phyloP scores from a whole-genome alignment of 2,329 filamentous ascomycete species.

The Dryadomyces quercivorus region DNA sequence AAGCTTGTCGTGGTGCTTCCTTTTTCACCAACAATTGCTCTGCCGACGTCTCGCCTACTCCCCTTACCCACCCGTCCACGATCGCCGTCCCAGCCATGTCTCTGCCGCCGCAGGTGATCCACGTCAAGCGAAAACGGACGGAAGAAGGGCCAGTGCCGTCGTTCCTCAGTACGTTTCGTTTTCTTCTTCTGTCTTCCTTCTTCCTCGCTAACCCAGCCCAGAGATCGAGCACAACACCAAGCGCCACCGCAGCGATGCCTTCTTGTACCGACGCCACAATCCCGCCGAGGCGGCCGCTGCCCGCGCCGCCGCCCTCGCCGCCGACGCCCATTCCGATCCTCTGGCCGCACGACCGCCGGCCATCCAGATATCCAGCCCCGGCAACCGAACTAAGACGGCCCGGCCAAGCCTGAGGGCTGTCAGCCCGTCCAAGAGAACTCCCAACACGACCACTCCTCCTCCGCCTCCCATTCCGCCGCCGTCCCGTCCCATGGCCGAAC shows the following conservation, averaged over 20 bases:
- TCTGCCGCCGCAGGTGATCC: slow-evolving; percentile 44
- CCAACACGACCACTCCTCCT: not conserved
- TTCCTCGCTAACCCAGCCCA: slow-evolving; percentile 1
- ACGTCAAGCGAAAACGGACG: slow-evolving; percentile 48
- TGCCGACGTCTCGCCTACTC: no score
- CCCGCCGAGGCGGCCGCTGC: slow-evolving; percentile 13
- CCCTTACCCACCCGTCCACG: no score
- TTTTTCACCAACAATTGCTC: not conserved
- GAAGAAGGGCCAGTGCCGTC: slow-evolving; percentile 42
- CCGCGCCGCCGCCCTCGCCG: slow-evolving; percentile 3
- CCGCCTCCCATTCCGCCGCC: no score
- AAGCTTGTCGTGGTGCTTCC: not conserved
- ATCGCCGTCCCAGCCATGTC: slow-evolving; percentile 28
- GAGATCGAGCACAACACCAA: slow-evolving; percentile 37
- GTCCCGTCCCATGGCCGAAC: no score
- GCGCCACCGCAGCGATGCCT: slow-evolving; percentile 37
- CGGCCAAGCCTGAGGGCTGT: not conserved
- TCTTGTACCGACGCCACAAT: slow-evolving; percentile 43
- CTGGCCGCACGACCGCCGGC: slow-evolving; percentile 10
- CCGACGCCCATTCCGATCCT: slow-evolving; percentile 16
- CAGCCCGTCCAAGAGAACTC: not conserved
- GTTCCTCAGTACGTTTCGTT: slow-evolving; percentile 30
- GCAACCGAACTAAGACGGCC: slow-evolving; percentile 18
- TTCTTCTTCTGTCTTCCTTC: not conserved
- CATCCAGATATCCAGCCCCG: slow-evolving; percentile 35